Evolutionary conservation across 2,329 filamentous ascomycete genomes (phyloP), one percentile per base, ranked within the genome.

Genomic region (Aspergillus floridensis): DNA sequence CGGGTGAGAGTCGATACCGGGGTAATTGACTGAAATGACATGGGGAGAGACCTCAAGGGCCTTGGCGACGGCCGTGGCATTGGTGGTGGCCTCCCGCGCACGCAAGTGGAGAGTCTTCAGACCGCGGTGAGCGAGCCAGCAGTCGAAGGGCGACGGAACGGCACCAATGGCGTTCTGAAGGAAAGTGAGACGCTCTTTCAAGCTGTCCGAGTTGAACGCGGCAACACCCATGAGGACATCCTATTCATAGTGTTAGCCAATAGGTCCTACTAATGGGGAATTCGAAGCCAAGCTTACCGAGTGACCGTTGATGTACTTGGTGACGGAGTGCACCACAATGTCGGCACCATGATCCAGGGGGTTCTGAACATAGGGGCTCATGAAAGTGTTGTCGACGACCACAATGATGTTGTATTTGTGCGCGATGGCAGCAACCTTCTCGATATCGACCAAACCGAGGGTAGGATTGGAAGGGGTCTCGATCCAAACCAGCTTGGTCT

Each of bases 221-320:
- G 92, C 93, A 31, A 95, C 90, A 66, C 95, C 95, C 95, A 99
- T 99, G 70, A 98, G 88, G 8, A 99, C 95, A 76, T 99, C 95
- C 74, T 87, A 51, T 31, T 41, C 14, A 11, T 53, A 48, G 49
- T 6, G 57, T 66, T 53, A 66, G 62, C 26, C 53, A 16, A 29
- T n/a, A n/a, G 31, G 2, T 8, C 21, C 4, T 19, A 41, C n/a
- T 8, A 10, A 11, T 49, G 2, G 24, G 24, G 6, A 4, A 41
- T 22, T 41, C 56, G 24, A 5, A 16, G 19, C 12, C 10, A 19
- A 53, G 66, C 77, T 56, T 73, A 81, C 79, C 2, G 84, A 87
- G 81, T 99, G 95, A 53, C 95, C 95, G 76, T 98, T 98, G 81
- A 99, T 98, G 80, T 98, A 99, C 81, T 99, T 99, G 49, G 95